A percentile compares a stretch with the other conserved stretches of the same genome.
These are phyloP conservation scores for Tulasnella sp. DNA, from an alignment of 768 basidiomycete genomes.

Conservation along the genomic window DNA sequence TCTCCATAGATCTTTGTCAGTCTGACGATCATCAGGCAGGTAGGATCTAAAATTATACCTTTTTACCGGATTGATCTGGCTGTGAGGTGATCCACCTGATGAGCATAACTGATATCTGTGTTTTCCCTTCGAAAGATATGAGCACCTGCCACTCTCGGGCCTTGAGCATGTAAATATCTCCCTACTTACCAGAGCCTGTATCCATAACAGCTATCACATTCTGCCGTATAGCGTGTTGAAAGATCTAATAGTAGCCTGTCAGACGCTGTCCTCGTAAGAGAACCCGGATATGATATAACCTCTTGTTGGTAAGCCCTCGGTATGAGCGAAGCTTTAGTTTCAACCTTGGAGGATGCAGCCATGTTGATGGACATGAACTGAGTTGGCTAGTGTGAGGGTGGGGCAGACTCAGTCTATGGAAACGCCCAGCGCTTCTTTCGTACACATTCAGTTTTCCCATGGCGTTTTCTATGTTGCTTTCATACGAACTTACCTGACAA, in stretches of 20 bases:
- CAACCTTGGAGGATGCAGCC: not conserved
- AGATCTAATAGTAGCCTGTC: constrained; percentile 30
- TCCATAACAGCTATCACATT: constrained; percentile 54
- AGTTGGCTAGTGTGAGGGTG: no score
- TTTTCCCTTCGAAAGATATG: constrained; percentile 31
- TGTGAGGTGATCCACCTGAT: constrained; percentile 63
- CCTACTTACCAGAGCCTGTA: constrained; percentile 30
- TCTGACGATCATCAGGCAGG: no score
- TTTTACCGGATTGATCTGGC: constrained; percentile 38
- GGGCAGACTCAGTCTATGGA: no score
- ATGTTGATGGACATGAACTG: not conserved
- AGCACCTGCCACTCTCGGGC: not conserved
- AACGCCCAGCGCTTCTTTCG: no score
- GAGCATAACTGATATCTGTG: constrained; percentile 48
- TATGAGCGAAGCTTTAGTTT: not conserved
- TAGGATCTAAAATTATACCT: constrained; percentile 25
- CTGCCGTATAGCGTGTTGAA: constrained; percentile 37
- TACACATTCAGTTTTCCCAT: no score
- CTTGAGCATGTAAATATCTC: constrained; percentile 14
- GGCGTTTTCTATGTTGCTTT: no score
- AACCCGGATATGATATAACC: not conserved
- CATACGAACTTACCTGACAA: no score
- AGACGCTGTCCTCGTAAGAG: not conserved
- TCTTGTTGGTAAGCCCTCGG: constrained; percentile 40
- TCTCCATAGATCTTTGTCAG: no score